Evolutionary conservation across 1,284 basidiomycete species (phyloP), one percentile per base, ranked within the genome.

Genomic region (Bjerkandera adusta): DNA sequence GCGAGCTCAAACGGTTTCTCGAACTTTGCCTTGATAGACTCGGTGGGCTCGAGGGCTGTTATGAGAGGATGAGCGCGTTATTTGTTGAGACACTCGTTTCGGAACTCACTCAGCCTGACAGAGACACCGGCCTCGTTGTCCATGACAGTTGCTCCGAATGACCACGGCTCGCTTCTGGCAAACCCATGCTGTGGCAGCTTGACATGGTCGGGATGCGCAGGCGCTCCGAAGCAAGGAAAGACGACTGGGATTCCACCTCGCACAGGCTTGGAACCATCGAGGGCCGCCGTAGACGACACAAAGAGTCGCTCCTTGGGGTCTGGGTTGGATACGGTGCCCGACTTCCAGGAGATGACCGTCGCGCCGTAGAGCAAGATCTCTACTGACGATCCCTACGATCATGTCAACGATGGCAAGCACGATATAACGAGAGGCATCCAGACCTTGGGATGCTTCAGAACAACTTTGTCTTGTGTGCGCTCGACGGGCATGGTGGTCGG

Each of bases 231-330:
- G 66, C 85, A 87, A 24, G 92, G 92, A 66, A 91, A 92, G 26
- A 89, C 84, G 36, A 92, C 68, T 4, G 89, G 90, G 20, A 92
- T 90, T 2, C 90, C 90, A n/a, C 90, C 90, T 45, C 90, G 77
- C 18, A 92, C 76, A 30, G 83, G 71, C 61, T 83, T 82, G 45
- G 79, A 77, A 1, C 87, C 88, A 58, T 93, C 89, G 2, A 91
- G 67, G 12, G 71, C 68, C 1, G 90, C 84, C 63, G 86, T 90
- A 21, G 77, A 76, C 15, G 86, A 89, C 7, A 92, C 72, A 56
- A 92, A 95, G 33, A 92, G 70, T 21, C 85, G 75, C 62, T 93
- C 91, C 42, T 68, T 59, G 1, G 75, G 72, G 7, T 67, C 64
- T 4, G 65, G 53, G 44, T 65, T 57, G n/a, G 57, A 51, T 16